Conservation (phyloP, 305 asterid genomes). For the Fraxinus greggii region DNA sequence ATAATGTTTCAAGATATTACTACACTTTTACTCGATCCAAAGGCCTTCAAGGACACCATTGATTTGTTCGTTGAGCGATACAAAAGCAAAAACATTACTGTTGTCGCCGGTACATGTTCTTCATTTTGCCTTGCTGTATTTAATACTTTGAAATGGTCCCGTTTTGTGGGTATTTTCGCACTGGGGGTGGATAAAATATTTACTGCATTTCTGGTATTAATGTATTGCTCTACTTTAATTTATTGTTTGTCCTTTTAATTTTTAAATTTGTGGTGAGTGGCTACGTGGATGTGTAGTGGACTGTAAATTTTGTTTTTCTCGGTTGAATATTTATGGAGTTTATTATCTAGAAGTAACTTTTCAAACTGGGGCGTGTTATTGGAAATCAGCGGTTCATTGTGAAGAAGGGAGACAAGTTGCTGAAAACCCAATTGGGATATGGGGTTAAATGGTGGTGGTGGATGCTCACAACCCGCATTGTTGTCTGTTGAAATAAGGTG, state of each 20-base stretch:
- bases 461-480: slow-evolving; percentile 52
- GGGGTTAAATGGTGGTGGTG: slow-evolving; percentile 35
- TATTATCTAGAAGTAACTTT: slow-evolving; percentile 8
- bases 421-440: slow-evolving; percentile 32
- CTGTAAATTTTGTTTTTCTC: neutral
- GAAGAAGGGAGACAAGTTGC: slow-evolving; percentile 45
- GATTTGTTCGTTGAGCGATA: slow-evolving; percentile 81
- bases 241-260: neutral
- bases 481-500: slow-evolving; percentile 25
- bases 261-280: neutral
- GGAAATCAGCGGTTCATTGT: slow-evolving; percentile 27
- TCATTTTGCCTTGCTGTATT: slow-evolving; percentile 19
- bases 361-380: slow-evolving; percentile 14
- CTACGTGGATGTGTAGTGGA: neutral
- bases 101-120: slow-evolving; percentile 65
- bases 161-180: slow-evolving; percentile 13
- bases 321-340: slow-evolving; percentile 10
- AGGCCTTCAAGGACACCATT: slow-evolving; percentile 70
- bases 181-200: neutral
- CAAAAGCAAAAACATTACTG: slow-evolving; percentile 55
- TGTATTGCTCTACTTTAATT: neutral
- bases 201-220: neutral
- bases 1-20: slow-evolving; percentile 89
- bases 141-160: slow-evolving; percentile 14
- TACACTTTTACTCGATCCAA: slow-evolving; percentile 67